A percentile compares a stretch with the other conserved stretches of the same genome.
Evolutionary conservation across 2,329 filamentous ascomycete genomes (phyloP).

Genomic region (Aschersonia sp.): DNA sequence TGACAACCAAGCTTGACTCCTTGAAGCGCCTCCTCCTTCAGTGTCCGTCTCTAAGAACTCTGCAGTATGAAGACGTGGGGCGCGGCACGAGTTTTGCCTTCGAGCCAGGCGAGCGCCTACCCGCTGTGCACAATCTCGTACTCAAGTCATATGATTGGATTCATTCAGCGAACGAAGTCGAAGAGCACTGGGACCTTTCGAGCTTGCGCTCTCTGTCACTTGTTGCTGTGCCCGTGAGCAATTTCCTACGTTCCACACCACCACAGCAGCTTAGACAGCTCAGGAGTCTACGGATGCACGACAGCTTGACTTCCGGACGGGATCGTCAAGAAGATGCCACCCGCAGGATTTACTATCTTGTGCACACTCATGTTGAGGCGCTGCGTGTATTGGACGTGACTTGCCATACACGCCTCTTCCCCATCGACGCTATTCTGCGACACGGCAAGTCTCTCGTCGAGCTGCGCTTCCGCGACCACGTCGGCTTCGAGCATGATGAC

Average conservation of each 20-base stretch:
- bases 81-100: constrained; percentile 31
- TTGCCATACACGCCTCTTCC: constrained; percentile 25
- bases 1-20: constrained; percentile 23
- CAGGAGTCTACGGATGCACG: constrained; percentile 25
- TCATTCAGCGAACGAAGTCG: constrained; percentile 22
- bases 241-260: constrained; percentile 27
- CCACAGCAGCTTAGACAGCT: constrained; percentile 21
- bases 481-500: constrained; percentile 28
- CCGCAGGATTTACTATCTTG: constrained; percentile 19
- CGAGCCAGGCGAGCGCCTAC: constrained; percentile 22
- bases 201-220: constrained; percentile 24
- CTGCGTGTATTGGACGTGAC: constrained; percentile 24
- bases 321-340: constrained; percentile 25
- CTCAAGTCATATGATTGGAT: constrained; percentile 35
- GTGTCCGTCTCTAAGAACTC: constrained; percentile 18
- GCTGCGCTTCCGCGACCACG: constrained; percentile 29
- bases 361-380: constrained; percentile 20
- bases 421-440: constrained; percentile 20
- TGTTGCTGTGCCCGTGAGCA: constrained; percentile 26
- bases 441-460: constrained; percentile 22
- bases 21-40: constrained; percentile 27
- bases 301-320: constrained; percentile 25
- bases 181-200: constrained; percentile 31
- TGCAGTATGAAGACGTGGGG: constrained; percentile 29
- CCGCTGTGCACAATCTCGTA: constrained; percentile 23